phyloP scores from a whole-genome alignment of 148 eudicot species.

The Fagopyrum homotropicum region DNA sequence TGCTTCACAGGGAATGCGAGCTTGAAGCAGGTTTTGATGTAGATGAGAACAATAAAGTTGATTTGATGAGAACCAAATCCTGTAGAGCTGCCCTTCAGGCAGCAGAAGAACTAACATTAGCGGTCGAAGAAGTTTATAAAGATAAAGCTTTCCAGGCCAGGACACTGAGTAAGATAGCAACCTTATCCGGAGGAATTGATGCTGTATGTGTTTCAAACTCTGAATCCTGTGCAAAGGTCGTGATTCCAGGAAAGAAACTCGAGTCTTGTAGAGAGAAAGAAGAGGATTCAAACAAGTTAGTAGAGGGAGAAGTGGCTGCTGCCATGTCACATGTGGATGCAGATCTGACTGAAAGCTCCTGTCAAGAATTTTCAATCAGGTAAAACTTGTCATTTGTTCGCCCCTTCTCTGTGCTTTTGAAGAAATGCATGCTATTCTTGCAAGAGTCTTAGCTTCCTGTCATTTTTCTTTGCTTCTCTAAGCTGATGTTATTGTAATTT shows the following conservation, averaged over 20 bases:
- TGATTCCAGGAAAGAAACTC: constrained; percentile 63
- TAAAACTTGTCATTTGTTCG: constrained; percentile 15
- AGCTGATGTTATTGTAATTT: not conserved
- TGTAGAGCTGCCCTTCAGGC: constrained; percentile 40
- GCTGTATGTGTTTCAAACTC: constrained; percentile 71
- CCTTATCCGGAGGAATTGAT: constrained; percentile 47
- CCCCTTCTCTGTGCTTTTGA: not conserved
- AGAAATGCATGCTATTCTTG: not conserved
- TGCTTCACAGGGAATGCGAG: constrained; percentile 60
- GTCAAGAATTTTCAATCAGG: constrained; percentile 57
- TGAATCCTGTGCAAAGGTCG: constrained; percentile 49
- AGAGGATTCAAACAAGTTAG: constrained; percentile 56
- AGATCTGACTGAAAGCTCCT: constrained; percentile 23
- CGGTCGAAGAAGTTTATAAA: constrained; percentile 65
- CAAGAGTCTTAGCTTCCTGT: not conserved
- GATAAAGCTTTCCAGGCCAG: constrained; percentile 55
- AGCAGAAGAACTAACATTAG: constrained; percentile 44
- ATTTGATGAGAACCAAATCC: constrained; percentile 26
- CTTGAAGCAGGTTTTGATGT: constrained; percentile 55
- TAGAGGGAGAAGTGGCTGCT: constrained; percentile 76
- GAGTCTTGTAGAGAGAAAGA: constrained; percentile 66
- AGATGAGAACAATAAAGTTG: constrained; percentile 55
- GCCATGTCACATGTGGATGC: constrained; percentile 89
- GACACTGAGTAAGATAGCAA: constrained; percentile 46
- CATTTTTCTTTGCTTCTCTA: not conserved